Percentiles rank a stretch among this genome's conserved stretches.
Evolutionary conservation across 768 basidiomycete genomes (phyloP).

Genomic region (Lentinula edodes): DNA sequence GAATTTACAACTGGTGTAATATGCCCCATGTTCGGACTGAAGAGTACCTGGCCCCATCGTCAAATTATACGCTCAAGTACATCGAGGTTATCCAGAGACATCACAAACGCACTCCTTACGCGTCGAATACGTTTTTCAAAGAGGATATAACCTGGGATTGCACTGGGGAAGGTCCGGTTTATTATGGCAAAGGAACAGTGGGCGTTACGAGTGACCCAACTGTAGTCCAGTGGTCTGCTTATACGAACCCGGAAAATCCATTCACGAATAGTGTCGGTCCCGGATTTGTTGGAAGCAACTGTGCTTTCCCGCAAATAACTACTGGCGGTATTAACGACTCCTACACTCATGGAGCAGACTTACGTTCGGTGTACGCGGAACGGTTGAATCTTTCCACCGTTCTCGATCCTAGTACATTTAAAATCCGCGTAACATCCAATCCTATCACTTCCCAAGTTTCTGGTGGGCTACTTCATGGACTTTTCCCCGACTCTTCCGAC

Average conservation of each 20-base stretch:
- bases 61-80: constrained; percentile 37
- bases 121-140: constrained; percentile 44
- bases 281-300: constrained; percentile 39
- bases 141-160: constrained; percentile 43
- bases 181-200: constrained; percentile 12
- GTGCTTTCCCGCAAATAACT: constrained; percentile 47
- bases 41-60: constrained; percentile 37
- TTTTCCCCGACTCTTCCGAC: constrained; percentile 34
- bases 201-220: constrained; percentile 1
- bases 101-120: constrained; percentile 49
- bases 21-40: constrained; percentile 44
- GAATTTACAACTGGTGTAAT: constrained; percentile 48
- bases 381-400: constrained; percentile 29
- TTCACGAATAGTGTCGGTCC: constrained; percentile 36
- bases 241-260: constrained; percentile 31
- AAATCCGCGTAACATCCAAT: constrained; percentile 47
- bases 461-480: constrained; percentile 36
- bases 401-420: constrained; percentile 26
- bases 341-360: constrained; percentile 38
- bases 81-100: constrained; percentile 50
- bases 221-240: constrained; percentile 36
- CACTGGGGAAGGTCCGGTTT: constrained; percentile 31
- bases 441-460: constrained; percentile 49
- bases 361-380: constrained; percentile 37
- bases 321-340: constrained; percentile 38